phyloP scores from a whole-genome alignment of 306 rosid species.

The Neltuma alba region DNA sequence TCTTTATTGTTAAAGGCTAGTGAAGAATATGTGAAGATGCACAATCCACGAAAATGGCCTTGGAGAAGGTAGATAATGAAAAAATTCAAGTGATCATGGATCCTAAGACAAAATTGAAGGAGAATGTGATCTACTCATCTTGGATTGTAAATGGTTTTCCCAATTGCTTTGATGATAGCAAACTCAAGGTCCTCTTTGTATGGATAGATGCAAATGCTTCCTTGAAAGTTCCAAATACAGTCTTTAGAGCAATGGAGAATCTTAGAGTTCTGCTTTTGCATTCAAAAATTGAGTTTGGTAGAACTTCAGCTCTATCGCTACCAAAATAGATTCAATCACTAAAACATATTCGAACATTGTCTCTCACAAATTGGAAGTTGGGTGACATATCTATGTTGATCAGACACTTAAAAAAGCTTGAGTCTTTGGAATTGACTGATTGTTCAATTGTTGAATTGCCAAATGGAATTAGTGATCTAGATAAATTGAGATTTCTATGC shows the following conservation, averaged over 20 bases:
- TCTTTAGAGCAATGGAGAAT: neutral
- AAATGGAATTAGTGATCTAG: neutral
- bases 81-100: neutral
- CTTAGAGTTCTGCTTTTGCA: neutral
- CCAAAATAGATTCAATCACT: neutral
- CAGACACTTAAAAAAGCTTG: conserved; percentile 17
- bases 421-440: neutral
- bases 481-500: conserved; percentile 28
- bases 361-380: fast-evolving
- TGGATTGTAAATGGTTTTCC: neutral
- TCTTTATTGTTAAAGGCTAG: neutral
- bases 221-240: neutral
- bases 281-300: neutral
- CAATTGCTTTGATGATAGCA: neutral
- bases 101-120: neutral
- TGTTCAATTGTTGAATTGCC: conserved; percentile 38
- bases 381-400: conserved; percentile 2
- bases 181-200: neutral
- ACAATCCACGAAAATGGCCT: neutral
- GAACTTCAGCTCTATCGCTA: neutral
- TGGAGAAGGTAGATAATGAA: neutral
- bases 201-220: neutral
- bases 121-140: neutral
- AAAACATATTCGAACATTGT: neutral
- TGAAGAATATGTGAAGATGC: neutral